Percentiles rank a stretch among this genome's conserved stretches.
Evolutionary conservation across 352 stramenopile genomes (phyloP).

Genomic region (Phytophthora pseudosyringae): DNA sequence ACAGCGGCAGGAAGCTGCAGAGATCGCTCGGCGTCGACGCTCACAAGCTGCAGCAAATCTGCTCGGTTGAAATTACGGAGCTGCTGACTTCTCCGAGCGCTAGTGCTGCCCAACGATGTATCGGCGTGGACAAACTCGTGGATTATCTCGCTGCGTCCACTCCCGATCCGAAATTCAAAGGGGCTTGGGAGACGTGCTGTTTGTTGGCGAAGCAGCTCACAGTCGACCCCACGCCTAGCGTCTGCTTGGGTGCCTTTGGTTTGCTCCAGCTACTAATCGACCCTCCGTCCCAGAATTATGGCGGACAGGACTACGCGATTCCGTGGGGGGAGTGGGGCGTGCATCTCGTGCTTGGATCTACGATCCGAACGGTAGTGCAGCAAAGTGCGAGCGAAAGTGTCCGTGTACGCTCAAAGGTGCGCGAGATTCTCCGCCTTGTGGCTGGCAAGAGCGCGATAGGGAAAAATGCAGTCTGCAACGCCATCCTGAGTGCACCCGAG

Average conservation of each 20-base stretch:
- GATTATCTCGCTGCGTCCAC: slow-evolving; percentile 41
- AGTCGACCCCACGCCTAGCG: slow-evolving; percentile 47
- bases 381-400: slow-evolving; percentile 71
- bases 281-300: slow-evolving; percentile 32
- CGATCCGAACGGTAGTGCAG: slow-evolving; percentile 76
- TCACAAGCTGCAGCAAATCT: slow-evolving; percentile 64
- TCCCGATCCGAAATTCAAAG: slow-evolving; percentile 52
- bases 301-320: slow-evolving; percentile 51
- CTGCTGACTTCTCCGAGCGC: slow-evolving; percentile 51
- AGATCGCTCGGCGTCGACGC: slow-evolving; percentile 63
- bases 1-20: slow-evolving; percentile 55
- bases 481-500: slow-evolving; percentile 73
- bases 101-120: slow-evolving; percentile 43
- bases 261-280: slow-evolving; percentile 65
- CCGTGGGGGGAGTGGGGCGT: slow-evolving; percentile 85
- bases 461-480: slow-evolving; percentile 73
- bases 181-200: slow-evolving; percentile 77
- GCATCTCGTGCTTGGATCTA: slow-evolving; percentile 77
- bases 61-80: slow-evolving; percentile 56
- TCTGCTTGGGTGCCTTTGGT: slow-evolving; percentile 64
- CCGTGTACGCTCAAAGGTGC: slow-evolving; percentile 61
- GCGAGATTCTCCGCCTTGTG: slow-evolving; percentile 51
- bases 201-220: slow-evolving; percentile 73
- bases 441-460: slow-evolving; percentile 55
- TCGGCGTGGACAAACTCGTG: slow-evolving; percentile 67